Evolutionary conservation across 176 grass and related monocot species (phyloP), one percentile per base, ranked within the genome.

Genomic region (Urochloa ruziziensis): DNA sequence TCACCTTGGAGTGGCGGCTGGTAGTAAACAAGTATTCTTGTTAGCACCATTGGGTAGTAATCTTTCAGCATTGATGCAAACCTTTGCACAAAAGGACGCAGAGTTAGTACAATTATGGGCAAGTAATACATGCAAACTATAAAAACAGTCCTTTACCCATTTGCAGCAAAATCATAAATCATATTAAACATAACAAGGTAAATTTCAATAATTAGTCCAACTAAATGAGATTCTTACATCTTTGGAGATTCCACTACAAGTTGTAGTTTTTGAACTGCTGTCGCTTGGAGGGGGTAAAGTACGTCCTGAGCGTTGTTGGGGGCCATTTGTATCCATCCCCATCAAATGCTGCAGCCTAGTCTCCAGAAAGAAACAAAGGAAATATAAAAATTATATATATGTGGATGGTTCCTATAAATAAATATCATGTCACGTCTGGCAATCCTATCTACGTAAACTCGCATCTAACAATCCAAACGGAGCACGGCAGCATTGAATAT

Each of bases 321-420:
- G 49, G 73, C 72, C 67, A 39, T 61, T 81, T 24, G 53, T 82
- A 91, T 80, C 79, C 58, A 77, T 82, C 78, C 86, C 90, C 75
- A 87, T 79, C 17, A 64, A 82, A 43, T 93, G 91, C 7, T 85
- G 86, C 82, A 93, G 36, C 80, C 89, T 93, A 56, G 60, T 43
- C 61, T 33, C 68, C 18, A 43, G 19, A 80, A 84, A 62, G 21
- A 82, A 80, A 47, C 32, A 36, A 30, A 15, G 53, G 23, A 39
- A 15, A 53, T 40, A 25, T 37, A 10, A 81, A 56, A 18, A 81
- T 27, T 40, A n/a, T 57, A 37, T 40, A n/a, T 57, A 49, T 5
- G 23, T 28, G 43, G 19, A 1, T 19, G 32, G 47, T 68, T 54
- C 53, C 8, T 2, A n/a, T 52, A 52, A 65, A 51, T 25, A 67